Percentiles rank a stretch among this genome's conserved stretches.
Conservation (phyloP, 2,329 filamentous ascomycete genomes). For the Lachnellula willkommii region DNA sequence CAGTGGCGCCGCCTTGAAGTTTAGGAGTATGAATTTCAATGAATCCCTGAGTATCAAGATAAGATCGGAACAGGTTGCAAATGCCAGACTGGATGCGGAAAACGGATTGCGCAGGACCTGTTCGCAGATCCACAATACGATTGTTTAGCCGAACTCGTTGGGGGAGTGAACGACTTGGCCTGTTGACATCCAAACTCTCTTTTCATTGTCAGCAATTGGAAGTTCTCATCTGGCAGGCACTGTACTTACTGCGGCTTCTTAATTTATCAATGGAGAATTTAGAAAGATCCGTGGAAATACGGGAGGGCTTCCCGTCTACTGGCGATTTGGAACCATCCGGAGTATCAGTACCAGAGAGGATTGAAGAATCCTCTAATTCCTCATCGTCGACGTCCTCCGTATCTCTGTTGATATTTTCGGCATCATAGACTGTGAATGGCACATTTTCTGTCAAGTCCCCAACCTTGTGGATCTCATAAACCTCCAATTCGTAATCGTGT, state of each 20-base stretch:
- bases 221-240: not conserved
- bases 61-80: constrained; percentile 70
- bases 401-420: constrained; percentile 52
- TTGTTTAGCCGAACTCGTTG: constrained; percentile 62
- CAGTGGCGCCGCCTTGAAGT: constrained; percentile 81
- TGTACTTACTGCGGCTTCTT: constrained; percentile 16
- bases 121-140: constrained; percentile 77
- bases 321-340: not conserved
- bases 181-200: constrained; percentile 23
- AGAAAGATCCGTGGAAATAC: constrained; percentile 7
- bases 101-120: constrained; percentile 79
- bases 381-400: constrained; percentile 52
- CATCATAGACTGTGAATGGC: constrained; percentile 66
- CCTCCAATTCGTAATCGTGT: constrained; percentile 68
- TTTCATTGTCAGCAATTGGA: constrained; percentile 3
- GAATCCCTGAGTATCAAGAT: constrained; percentile 71
- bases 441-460: constrained; percentile 55
- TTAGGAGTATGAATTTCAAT: constrained; percentile 94
- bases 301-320: constrained; percentile 1
- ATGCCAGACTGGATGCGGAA: constrained; percentile 82
- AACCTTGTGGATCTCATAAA: constrained; percentile 60
- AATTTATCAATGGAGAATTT: constrained; percentile 8
- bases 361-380: constrained; percentile 29
- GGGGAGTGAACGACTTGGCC: constrained; percentile 24
- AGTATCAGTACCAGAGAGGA: constrained; percentile 4